A percentile compares a stretch with the other conserved stretches of the same genome.
phyloP scores from a whole-genome alignment of 2,329 filamentous ascomycete species.

The Cytospora piceae region DNA sequence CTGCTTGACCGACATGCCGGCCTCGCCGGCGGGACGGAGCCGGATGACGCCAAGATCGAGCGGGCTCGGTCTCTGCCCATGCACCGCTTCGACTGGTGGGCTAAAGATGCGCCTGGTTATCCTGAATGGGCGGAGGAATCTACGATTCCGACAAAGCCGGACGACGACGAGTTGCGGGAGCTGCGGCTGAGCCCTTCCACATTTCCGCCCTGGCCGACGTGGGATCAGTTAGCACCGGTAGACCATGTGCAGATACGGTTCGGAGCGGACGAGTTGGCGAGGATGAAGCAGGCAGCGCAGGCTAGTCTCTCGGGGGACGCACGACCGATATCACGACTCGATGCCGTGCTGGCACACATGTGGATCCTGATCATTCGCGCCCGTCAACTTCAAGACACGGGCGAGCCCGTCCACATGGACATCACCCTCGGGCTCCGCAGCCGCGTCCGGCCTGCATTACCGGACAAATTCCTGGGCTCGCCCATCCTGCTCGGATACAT shows the following conservation, averaged over 20 bases:
- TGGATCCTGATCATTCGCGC: slow-evolving; percentile 50
- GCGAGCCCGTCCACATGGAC: slow-evolving; percentile 44
- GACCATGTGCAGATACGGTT: slow-evolving; percentile 45
- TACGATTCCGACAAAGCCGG: slow-evolving; percentile 36
- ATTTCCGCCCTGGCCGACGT: slow-evolving; percentile 47
- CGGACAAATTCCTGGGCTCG: slow-evolving; percentile 48
- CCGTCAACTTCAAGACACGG: slow-evolving; percentile 35
- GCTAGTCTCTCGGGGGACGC: slow-evolving; percentile 16
- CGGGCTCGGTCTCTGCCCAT: slow-evolving; percentile 45
- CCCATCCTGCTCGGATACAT: slow-evolving; percentile 47
- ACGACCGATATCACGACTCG: slow-evolving; percentile 45
- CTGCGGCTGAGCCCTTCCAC: slow-evolving; percentile 37
- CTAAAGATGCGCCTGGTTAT: slow-evolving; percentile 38
- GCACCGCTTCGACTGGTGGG: slow-evolving; percentile 54
- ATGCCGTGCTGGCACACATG: slow-evolving; percentile 50
- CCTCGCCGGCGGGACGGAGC: slow-evolving; percentile 34
- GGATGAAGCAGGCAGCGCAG: slow-evolving; percentile 38
- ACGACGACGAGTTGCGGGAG: background rate
- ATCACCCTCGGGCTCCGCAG: slow-evolving; percentile 46
- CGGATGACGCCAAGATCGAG: slow-evolving; percentile 33
- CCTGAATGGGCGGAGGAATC: slow-evolving; percentile 35
- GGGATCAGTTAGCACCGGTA: slow-evolving; percentile 43
- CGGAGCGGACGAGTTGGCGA: slow-evolving; percentile 39
- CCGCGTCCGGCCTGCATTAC: slow-evolving; percentile 44
- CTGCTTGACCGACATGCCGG: slow-evolving; percentile 44